Conservation (phyloP, 352 stramenopile genomes). For the Phytopythium kandeliae region DNA sequence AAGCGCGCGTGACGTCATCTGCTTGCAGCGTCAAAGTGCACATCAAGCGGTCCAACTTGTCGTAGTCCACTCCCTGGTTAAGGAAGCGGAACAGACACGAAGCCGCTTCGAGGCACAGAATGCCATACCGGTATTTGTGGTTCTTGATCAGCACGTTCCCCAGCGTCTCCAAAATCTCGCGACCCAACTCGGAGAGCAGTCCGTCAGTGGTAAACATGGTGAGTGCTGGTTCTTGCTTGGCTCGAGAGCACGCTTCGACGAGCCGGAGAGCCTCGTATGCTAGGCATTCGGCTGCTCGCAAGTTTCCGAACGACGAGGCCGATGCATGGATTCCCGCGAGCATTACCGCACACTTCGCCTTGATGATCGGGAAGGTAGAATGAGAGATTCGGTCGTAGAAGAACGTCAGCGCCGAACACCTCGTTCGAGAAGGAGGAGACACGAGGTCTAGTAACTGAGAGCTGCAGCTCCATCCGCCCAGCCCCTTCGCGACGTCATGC, state of each 20-base stretch:
- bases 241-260: constrained; percentile 46
- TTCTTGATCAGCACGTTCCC: constrained; percentile 82
- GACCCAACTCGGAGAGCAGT: constrained; percentile 60
- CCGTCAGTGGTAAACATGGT: constrained; percentile 79
- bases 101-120: constrained; percentile 75
- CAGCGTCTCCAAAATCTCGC: constrained; percentile 61
- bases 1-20: constrained; percentile 66
- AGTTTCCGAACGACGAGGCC: constrained; percentile 34
- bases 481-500: constrained; percentile 34
- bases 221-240: constrained; percentile 18
- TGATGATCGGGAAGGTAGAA: constrained; percentile 49
- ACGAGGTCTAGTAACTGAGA: constrained; percentile 45
- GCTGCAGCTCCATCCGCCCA: constrained; percentile 39
- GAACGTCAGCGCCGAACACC: constrained; percentile 36
- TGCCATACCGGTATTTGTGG: constrained; percentile 83
- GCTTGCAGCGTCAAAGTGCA: constrained; percentile 70
- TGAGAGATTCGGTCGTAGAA: constrained; percentile 55
- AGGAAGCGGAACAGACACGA: constrained; percentile 52
- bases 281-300: constrained; percentile 58
- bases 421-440: constrained; percentile 30
- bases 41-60: constrained; percentile 69
- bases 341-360: constrained; percentile 65
- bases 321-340: constrained; percentile 52
- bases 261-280: constrained; percentile 73
- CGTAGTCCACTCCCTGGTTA: constrained; percentile 66